phyloP scores from a whole-genome alignment of 2,329 filamentous ascomycete genomes.

The Capronia epimyces region DNA sequence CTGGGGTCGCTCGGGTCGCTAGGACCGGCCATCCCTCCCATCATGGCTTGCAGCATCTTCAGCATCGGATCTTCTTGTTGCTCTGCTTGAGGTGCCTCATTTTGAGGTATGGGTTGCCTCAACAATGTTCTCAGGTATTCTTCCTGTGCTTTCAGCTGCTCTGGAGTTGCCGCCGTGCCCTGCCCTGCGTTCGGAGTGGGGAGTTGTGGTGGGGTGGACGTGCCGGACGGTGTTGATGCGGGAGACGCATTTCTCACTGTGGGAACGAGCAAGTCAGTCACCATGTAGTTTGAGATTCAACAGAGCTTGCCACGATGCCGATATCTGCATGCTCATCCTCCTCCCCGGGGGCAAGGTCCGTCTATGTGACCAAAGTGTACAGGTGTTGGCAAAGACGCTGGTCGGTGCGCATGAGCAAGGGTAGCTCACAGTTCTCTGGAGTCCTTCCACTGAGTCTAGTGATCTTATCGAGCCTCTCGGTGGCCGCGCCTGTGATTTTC shows the following conservation, averaged over 20 bases:
- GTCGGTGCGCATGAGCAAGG: neutral
- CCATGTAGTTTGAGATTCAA: too few species aligned
- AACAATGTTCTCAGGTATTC: conserved; percentile 34
- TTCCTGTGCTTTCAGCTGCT: conserved; percentile 38
- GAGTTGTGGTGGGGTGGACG: conserved; percentile 27
- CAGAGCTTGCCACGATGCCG: neutral
- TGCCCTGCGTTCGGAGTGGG: conserved; percentile 17
- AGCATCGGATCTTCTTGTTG: conserved; percentile 49
- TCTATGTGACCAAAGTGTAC: neutral
- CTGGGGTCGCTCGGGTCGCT: neutral
- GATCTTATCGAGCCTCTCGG: conserved; percentile 57
- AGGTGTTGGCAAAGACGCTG: neutral
- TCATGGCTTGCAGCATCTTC: conserved; percentile 50
- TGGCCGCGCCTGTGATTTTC: conserved; percentile 55
- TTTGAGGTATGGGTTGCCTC: conserved; percentile 26
- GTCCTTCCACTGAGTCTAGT: conserved; percentile 53
- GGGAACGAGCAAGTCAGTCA: conserved; percentile 8
- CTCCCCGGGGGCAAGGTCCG: too few species aligned
- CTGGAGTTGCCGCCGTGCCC: conserved; percentile 24
- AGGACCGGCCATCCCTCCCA: conserved; percentile 34
- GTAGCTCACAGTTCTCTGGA: conserved; percentile 37
- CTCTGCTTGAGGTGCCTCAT: conserved; percentile 32
- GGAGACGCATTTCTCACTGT: conserved; percentile 30
- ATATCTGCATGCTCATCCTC: neutral
- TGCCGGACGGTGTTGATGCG: conserved; percentile 31